These are phyloP conservation scores for Aspergillus amoenus DNA, from an alignment of 2,329 filamentous ascomycete species.

Conservation along the genomic window DNA sequence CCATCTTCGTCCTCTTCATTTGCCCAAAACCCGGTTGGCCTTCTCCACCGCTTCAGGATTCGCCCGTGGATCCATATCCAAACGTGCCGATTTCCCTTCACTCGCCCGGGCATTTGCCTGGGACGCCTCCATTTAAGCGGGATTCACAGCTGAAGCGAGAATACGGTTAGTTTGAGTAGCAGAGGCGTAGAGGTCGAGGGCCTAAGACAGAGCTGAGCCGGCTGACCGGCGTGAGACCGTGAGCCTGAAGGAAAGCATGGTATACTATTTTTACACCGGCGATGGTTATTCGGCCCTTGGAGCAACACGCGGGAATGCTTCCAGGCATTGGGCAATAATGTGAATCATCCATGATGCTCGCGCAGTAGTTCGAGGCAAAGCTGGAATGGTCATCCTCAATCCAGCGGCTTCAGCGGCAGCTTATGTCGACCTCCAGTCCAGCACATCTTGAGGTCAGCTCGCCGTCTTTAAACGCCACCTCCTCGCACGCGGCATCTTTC, in stretches of 20 bases:
- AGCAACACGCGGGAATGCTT: no score
- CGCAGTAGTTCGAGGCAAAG: no score
- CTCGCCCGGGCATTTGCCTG: not conserved
- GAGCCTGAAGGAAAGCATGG: not conserved
- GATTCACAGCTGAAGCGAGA: not conserved
- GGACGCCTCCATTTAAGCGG: not conserved
- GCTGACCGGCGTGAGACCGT: not conserved
- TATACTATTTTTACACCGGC: not conserved
- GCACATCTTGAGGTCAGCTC: slow-evolving; percentile 9
- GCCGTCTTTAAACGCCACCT: slow-evolving; percentile 18
- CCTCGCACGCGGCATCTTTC: not conserved
- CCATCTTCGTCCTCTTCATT: not conserved
- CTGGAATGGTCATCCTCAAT: not conserved
- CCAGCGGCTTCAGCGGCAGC: slow-evolving; percentile 23
- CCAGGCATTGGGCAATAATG: no score
- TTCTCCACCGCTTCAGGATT: slow-evolving; percentile 1
- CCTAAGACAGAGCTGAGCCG: not conserved
- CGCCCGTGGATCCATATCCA: not conserved
- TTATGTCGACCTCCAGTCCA: slow-evolving; percentile 11
- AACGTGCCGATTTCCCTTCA: not conserved
- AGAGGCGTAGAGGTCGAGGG: not conserved
- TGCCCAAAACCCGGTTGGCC: not conserved
- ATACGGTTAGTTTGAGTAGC: not conserved
- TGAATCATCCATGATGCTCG: no score
- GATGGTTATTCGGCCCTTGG: no score